Percentiles rank a stretch among this genome's conserved stretches.
These are phyloP conservation scores for Clarireedia paspali DNA, from an alignment of 2,329 filamentous ascomycete species.

Conservation along the genomic window DNA sequence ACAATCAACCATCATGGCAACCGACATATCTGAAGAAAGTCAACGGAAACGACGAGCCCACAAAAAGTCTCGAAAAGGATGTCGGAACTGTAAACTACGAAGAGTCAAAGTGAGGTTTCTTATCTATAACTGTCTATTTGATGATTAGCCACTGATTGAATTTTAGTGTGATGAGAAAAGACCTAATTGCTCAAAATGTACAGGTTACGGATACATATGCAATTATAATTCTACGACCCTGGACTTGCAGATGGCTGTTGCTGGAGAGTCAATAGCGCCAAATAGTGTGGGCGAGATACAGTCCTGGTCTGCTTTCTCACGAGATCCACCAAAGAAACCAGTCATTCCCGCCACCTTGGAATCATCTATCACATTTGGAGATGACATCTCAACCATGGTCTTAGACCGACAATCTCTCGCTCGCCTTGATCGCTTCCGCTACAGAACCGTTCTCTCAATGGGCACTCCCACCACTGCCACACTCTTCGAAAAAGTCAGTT, in stretches of 20 bases:
- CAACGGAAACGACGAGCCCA: conserved; percentile 30
- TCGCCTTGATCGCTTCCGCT: conserved; percentile 36
- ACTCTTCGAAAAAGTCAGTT: conserved; percentile 32
- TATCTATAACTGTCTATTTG: too few relatives aligned
- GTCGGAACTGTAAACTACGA: conserved; percentile 48
- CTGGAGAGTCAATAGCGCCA: not conserved
- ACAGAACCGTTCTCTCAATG: conserved; percentile 35
- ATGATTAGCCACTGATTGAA: not conserved
- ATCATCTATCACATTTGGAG: not conserved
- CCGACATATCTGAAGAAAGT: not conserved
- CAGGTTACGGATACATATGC: conserved; percentile 40
- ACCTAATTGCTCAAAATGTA: conserved; percentile 42
- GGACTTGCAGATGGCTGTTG: conserved; percentile 27
- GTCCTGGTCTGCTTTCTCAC: not conserved
- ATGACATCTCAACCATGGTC: not conserved
- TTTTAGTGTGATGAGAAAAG: conserved; percentile 46
- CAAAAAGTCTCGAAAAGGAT: conserved; percentile 47
- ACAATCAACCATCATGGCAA: not conserved
- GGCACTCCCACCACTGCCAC: conserved; percentile 27
- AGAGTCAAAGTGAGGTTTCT: conserved; percentile 40
- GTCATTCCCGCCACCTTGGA: not conserved
- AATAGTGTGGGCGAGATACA: not conserved
- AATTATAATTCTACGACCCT: conserved; percentile 33
- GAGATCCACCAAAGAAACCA: too few relatives aligned
- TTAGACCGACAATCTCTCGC: conserved; percentile 23